phyloP scores from a whole-genome alignment of 495 filamentous ascomycete species.

The Aeminium ludgeri region DNA sequence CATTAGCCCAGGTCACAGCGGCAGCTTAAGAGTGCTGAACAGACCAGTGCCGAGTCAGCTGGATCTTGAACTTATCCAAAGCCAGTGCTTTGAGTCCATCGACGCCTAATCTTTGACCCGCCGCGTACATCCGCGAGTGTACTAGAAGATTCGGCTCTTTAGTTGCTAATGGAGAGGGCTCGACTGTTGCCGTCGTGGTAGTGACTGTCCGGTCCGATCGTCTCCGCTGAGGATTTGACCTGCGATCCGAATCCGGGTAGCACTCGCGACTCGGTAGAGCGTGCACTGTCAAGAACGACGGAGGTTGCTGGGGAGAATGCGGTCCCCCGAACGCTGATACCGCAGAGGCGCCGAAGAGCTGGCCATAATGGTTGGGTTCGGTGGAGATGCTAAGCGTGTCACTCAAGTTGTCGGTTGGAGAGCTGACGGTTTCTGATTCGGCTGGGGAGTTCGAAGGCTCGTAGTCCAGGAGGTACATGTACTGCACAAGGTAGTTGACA shows the following conservation, averaged over 20 bases:
- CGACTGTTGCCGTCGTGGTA: background rate
- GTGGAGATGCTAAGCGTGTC: constrained; percentile 2
- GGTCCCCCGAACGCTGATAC: constrained; percentile 6
- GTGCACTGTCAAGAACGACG: constrained; percentile 3
- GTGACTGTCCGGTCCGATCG: background rate
- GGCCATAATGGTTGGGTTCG: constrained; percentile 2
- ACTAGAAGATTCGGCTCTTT: background rate
- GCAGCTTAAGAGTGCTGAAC: background rate
- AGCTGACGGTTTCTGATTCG: background rate
- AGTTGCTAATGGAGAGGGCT: constrained; percentile 2
- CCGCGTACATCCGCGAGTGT: constrained; percentile 6
- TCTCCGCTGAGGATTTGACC: background rate
- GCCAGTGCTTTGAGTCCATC: constrained; percentile 3
- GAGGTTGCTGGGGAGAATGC: background rate
- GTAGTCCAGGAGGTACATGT: constrained; percentile 9
- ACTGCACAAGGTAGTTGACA: constrained; percentile 3
- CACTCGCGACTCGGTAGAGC: constrained; percentile 3
- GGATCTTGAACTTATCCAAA: constrained; percentile 9
- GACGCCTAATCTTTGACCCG: constrained; percentile 2
- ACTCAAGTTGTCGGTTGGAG: background rate
- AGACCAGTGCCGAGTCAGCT: constrained; percentile 6
- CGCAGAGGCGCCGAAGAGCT: constrained; percentile 5
- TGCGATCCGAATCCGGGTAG: background rate
- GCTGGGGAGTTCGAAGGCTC: background rate
- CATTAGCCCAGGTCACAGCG: background rate